phyloP scores from a whole-genome alignment of 768 basidiomycete species.

The Rhodotorula taiwanensis region DNA sequence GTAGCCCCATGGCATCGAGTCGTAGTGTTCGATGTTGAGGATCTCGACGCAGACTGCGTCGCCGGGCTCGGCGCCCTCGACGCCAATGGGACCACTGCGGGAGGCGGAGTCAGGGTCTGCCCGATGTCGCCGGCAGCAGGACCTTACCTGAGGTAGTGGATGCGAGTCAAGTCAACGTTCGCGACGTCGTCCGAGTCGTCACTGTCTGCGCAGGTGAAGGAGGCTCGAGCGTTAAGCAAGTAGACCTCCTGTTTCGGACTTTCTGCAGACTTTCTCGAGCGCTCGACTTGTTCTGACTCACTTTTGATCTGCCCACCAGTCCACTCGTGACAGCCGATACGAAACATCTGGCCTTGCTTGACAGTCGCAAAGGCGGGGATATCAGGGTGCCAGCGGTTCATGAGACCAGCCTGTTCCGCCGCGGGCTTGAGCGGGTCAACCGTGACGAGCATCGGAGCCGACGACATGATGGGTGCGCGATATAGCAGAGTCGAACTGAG shows the following conservation, averaged over 20 bases:
- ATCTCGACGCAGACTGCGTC: constrained; percentile 75
- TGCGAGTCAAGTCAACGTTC: constrained; percentile 58
- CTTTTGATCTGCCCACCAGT: constrained; percentile 58
- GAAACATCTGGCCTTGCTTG: constrained; percentile 62
- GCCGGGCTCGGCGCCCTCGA: constrained; percentile 70
- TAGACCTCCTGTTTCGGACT: no score
- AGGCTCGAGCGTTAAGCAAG: no score
- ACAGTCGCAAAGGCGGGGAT: constrained; percentile 60
- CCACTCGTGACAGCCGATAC: constrained; percentile 56
- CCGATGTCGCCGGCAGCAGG: no score
- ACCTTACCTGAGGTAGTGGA: constrained; percentile 51
- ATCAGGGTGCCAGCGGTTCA: constrained; percentile 48
- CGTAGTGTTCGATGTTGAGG: constrained; percentile 53
- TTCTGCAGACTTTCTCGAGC: no score
- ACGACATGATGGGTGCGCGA: background rate
- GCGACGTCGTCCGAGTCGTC: constrained; percentile 56
- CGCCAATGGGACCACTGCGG: constrained; percentile 56
- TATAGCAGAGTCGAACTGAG: background rate
- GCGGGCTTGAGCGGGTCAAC: constrained; percentile 64
- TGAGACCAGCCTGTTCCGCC: constrained; percentile 53
- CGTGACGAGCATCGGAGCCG: constrained; percentile 57
- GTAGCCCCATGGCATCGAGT: constrained; percentile 76
- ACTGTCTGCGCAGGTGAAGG: no score
- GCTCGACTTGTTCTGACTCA: no score
- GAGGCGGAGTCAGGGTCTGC: no score